phyloP scores from a whole-genome alignment of 2,329 filamentous ascomycete species.

The Fusarium paranaense region DNA sequence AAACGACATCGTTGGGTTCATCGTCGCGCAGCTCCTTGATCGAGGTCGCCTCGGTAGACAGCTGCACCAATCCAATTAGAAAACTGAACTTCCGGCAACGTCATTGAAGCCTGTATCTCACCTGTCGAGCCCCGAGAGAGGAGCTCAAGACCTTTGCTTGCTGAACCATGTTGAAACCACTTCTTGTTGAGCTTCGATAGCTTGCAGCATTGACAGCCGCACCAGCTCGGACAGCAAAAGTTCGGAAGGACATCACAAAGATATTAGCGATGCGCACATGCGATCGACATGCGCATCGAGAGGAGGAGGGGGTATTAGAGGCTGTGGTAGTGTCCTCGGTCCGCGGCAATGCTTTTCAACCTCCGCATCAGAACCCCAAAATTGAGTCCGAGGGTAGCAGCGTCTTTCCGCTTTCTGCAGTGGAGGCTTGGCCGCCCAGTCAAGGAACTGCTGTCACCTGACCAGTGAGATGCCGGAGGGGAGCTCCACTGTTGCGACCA shows the following conservation, averaged over 20 bases:
- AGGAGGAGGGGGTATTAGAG: conserved; percentile 27
- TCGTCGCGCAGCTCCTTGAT: conserved; percentile 73
- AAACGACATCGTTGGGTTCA: conserved; percentile 90
- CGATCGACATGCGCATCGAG: conserved; percentile 50
- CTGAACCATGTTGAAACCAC: conserved; percentile 76
- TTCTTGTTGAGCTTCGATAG: conserved; percentile 56
- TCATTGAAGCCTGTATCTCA: conserved; percentile 24
- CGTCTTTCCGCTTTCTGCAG: conserved; percentile 29
- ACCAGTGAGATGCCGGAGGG: conserved; percentile 4
- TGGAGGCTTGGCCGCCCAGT: conserved; percentile 1
- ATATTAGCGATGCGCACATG: conserved; percentile 52
- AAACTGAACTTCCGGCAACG: neutral
- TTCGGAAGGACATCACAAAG: conserved; percentile 68
- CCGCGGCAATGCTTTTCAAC: conserved; percentile 50
- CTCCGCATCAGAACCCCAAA: conserved; percentile 44
- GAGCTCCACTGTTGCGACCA: conserved; percentile 34
- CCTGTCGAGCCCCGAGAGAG: conserved; percentile 57
- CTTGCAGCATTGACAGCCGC: conserved; percentile 59
- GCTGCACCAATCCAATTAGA: conserved; percentile 42
- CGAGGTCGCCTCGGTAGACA: conserved; percentile 50
- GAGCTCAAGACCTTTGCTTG: conserved; percentile 78
- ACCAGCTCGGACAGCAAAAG: conserved; percentile 65
- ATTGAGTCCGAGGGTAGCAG: conserved; percentile 38
- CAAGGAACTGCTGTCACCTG: conserved; percentile 35
- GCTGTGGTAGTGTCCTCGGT: conserved; percentile 34